Evolutionary conservation across 2,329 filamentous ascomycete genomes (phyloP), one percentile per base, ranked within the genome.

Genomic region (Alternaria arborescens): DNA sequence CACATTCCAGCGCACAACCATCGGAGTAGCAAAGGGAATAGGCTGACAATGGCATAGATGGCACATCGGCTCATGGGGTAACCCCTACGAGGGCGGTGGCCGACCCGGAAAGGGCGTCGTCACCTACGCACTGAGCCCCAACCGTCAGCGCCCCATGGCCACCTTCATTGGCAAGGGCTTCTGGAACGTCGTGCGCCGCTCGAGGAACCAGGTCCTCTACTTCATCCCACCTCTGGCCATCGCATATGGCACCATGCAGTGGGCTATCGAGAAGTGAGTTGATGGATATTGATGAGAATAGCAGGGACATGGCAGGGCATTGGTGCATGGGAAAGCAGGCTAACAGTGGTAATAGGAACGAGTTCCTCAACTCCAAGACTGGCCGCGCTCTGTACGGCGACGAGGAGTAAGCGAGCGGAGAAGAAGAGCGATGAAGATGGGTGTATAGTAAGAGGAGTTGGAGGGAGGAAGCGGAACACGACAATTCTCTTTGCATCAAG

Each of bases 151-250:
- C 76, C 91, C 93, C 66, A 86, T 97, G 70, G 93, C 93, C 67
- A 92, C 92, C 74, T 84, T 90, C 62, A 81, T 86, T 68, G 83
- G 94, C 81, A 91, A 90, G 70, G 94, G 94, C 76, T 83, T 98
- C 84, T 98, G 98, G 90, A 99, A 99, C 88, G 90, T 88, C 73
- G 96, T 91, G 87, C 90, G 95, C 81, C 89, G 95, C 76, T 91
- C 91, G 82, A 89, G 89, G 79, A 81, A 86, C 72, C 95, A 98
- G 86, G 88, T 97, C 71, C 88, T 98, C 72, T 99, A 94, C 87
- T 89, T 94, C 81, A 86, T 89, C 26, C 91, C 95, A 61, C 91
- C 94, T 40, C 83, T 97, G 71, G 74, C 95, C 67, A 80, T 85
- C 70, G 93, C 87, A 70, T 99, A 98, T 84, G 88, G 89, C 78